phyloP scores from a whole-genome alignment of 805 yeast genomes.

The Cyberlindnera maclurae region DNA sequence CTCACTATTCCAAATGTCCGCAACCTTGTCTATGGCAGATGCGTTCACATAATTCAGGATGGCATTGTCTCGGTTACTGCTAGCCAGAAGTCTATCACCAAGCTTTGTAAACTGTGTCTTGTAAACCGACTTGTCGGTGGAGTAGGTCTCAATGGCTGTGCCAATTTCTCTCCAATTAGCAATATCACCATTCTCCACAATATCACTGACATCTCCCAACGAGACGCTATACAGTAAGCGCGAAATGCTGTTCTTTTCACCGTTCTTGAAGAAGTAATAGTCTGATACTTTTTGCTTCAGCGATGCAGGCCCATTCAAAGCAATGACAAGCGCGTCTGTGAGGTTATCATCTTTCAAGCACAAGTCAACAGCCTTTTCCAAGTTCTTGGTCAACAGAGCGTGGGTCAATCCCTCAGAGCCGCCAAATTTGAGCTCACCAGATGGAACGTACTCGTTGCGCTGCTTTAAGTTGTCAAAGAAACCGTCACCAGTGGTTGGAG shows the following conservation, averaged over 20 bases:
- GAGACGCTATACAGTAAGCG: conserved; percentile 68
- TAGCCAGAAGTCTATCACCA: conserved; percentile 67
- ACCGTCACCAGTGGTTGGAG: conserved; percentile 27
- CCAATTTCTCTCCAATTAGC: conserved; percentile 79
- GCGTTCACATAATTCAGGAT: conserved; percentile 75
- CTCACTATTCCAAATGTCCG: conserved; percentile 81
- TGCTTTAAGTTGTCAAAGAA: conserved; percentile 31
- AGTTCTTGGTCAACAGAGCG: conserved; percentile 54
- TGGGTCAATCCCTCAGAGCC: conserved; percentile 37
- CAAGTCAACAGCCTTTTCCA: conserved; percentile 57
- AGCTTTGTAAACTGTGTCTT: conserved; percentile 51
- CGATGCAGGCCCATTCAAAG: conserved; percentile 57
- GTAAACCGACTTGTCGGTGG: conserved; percentile 40
- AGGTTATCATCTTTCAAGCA: conserved; percentile 59
- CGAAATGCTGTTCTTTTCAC: conserved; percentile 44
- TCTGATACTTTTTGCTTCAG: conserved; percentile 62
- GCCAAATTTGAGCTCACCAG: conserved; percentile 42
- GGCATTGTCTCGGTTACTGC: conserved; percentile 63
- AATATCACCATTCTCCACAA: conserved; percentile 73
- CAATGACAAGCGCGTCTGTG: conserved; percentile 75
- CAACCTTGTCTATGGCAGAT: conserved; percentile 68
- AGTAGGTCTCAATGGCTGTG: conserved; percentile 55
- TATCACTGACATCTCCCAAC: conserved; percentile 48
- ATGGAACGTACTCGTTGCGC: conserved; percentile 32
- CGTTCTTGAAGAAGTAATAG: conserved; percentile 60